Conservation (phyloP, 1,284 basidiomycete species). For the Marasmius tenuissimus region DNA sequence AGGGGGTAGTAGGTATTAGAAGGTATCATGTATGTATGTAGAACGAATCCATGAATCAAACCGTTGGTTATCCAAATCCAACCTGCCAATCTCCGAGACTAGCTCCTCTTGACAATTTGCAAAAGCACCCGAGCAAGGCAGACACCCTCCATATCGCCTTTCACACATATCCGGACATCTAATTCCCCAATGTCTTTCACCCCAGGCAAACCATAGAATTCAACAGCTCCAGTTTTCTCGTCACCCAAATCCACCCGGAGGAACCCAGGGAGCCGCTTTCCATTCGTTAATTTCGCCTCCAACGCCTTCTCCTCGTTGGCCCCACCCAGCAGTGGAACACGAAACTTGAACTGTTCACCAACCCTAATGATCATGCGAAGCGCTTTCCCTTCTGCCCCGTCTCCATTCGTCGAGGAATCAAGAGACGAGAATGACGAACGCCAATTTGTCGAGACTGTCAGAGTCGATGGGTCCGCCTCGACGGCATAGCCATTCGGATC, state of each 20-base stretch:
- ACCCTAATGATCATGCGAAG: slow-evolving; percentile 53
- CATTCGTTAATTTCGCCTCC: slow-evolving; percentile 51
- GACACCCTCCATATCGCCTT: slow-evolving; percentile 35
- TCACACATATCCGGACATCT: slow-evolving; percentile 56
- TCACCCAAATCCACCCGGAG: slow-evolving; percentile 52
- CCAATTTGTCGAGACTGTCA: slow-evolving; percentile 38
- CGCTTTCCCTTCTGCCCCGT: slow-evolving; percentile 26
- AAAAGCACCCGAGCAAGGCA: slow-evolving; percentile 58
- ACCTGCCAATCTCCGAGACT: background rate
- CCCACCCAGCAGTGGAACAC: slow-evolving; percentile 39
- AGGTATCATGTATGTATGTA: background rate
- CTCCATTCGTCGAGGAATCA: slow-evolving; percentile 51
- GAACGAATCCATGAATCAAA: background rate
- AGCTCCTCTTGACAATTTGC: slow-evolving; percentile 40
- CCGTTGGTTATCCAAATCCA: background rate
- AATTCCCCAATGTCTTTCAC: slow-evolving; percentile 54
- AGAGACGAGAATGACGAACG: slow-evolving; percentile 62
- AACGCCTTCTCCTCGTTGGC: slow-evolving; percentile 30
- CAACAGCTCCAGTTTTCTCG: slow-evolving; percentile 43
- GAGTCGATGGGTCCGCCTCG: slow-evolving; percentile 26
- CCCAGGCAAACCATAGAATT: slow-evolving; percentile 56
- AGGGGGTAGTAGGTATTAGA: background rate
- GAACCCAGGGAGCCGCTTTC: slow-evolving; percentile 56
- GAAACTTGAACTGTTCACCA: slow-evolving; percentile 64
- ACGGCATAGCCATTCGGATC: slow-evolving; percentile 27